Conservation (phyloP, 805 yeast genomes). For the Pichia rugopelliculosa region DNA sequence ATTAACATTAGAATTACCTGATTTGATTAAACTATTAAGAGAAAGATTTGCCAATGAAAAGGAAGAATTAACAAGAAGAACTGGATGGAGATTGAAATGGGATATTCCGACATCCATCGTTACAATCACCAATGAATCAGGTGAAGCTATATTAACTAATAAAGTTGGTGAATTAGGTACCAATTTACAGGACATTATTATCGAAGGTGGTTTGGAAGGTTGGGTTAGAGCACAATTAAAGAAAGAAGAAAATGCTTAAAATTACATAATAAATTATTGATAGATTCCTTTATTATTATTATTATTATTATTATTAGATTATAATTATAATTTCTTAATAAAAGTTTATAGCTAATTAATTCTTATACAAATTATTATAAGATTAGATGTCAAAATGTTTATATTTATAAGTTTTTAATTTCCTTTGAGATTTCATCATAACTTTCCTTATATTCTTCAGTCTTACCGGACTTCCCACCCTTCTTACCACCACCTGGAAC, state of each 20-base stretch:
- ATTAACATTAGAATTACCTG: slow-evolving; percentile 89
- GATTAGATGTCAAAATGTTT: neutral
- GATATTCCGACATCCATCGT: slow-evolving; percentile 84
- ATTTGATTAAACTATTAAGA: slow-evolving; percentile 69
- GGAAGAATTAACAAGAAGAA: slow-evolving; percentile 78
- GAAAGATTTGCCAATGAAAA: slow-evolving; percentile 45
- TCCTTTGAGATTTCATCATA: slow-evolving; percentile 94
- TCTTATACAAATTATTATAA: neutral
- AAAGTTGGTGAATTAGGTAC: slow-evolving; percentile 95
- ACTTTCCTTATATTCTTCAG: slow-evolving; percentile 81
- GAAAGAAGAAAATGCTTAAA: slow-evolving; percentile 18
- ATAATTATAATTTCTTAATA: neutral
- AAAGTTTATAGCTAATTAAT: neutral
- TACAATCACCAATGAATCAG: slow-evolving; percentile 60
- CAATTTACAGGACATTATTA: slow-evolving; percentile 92
- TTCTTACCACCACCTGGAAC: slow-evolving; percentile 92
- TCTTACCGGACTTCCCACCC: slow-evolving; percentile 55
- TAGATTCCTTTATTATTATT: neutral
- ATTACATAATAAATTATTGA: neutral
- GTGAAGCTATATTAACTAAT: slow-evolving; percentile 60
- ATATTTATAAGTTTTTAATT: slow-evolving; percentile 40
- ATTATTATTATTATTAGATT: no score
- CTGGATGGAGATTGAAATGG: slow-evolving; percentile 91
- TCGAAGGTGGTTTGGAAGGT: slow-evolving; percentile 95
- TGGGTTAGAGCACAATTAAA: slow-evolving; percentile 81